Conservation (phyloP, 2,329 filamentous ascomycete species). For the Botrytis deweyae region DNA sequence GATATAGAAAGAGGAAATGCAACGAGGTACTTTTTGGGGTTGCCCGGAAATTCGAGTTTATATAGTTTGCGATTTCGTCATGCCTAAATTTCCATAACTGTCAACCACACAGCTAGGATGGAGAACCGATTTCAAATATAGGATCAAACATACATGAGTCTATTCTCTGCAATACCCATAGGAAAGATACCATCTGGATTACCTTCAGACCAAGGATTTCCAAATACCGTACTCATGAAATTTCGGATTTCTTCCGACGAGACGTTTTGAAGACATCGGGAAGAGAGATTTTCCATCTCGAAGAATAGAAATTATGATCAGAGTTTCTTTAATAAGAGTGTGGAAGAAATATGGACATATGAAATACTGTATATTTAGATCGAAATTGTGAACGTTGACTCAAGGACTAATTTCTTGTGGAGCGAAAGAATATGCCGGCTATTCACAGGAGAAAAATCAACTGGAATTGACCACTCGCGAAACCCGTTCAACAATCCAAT, state of each 20-base stretch:
- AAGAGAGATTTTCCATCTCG: slow-evolving; percentile 14
- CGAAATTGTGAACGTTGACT: neutral
- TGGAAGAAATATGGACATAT: neutral
- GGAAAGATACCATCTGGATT: slow-evolving; percentile 24
- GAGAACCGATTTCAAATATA: neutral
- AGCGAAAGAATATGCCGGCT: neutral
- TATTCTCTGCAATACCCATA: slow-evolving; percentile 27
- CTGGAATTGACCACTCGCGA: neutral
- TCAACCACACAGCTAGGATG: neutral
- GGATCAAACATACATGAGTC: slow-evolving; percentile 21
- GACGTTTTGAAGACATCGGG: slow-evolving; percentile 21
- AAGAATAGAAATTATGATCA: neutral
- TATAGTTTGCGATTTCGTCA: slow-evolving; percentile 22
- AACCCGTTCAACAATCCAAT: neutral
- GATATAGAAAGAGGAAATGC: neutral
- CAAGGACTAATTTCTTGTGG: neutral
- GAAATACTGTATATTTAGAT: neutral
- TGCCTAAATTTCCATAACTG: slow-evolving; percentile 17
- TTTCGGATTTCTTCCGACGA: slow-evolving; percentile 12
- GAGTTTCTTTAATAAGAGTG: neutral
- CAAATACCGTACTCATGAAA: slow-evolving; percentile 23
- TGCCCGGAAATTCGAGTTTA: slow-evolving; percentile 18
- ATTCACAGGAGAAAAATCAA: neutral
- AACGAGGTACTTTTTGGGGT: slow-evolving; percentile 14
- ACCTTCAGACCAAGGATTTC: slow-evolving; percentile 21